Evolutionary conservation across 495 filamentous ascomycete genomes (phyloP).

Genomic region (Rhizodiscina lignyota): DNA sequence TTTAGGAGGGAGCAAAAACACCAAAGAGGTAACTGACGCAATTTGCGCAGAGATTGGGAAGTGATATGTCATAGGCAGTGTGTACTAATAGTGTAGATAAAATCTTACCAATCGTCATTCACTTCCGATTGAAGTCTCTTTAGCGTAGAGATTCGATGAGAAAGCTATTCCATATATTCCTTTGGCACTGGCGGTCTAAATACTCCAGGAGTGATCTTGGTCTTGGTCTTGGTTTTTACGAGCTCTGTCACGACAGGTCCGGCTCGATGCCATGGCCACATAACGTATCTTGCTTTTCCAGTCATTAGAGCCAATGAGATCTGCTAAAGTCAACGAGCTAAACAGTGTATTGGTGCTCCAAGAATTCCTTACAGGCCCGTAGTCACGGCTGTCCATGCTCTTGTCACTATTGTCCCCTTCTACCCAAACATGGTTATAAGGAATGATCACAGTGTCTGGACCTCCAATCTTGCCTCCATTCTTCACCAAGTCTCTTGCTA

Average conservation of each 20-base stretch:
- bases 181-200: too few relatives aligned
- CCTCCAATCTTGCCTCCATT: conserved; percentile 1
- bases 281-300: conserved; percentile 4
- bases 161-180: too few relatives aligned
- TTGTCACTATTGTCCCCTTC: conserved; percentile 23
- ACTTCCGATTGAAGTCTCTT: too few relatives aligned
- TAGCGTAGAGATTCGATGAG: too few relatives aligned
- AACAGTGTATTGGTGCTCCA: not conserved
- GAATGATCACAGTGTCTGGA: conserved; percentile 11
- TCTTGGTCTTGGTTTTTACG: not conserved
- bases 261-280: not conserved
- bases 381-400: conserved; percentile 18
- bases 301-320: conserved; percentile 7
- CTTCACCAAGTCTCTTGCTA: too few relatives aligned
- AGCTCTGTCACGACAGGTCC: conserved; percentile 1
- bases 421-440: conserved; percentile 23
- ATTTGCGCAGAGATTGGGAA: conserved; percentile 45
- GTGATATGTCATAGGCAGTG: conserved; percentile 17
- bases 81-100: too few relatives aligned
- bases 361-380: conserved; percentile 16
- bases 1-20: conserved; percentile 36
- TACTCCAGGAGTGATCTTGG: not conserved
- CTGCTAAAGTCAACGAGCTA: not conserved
- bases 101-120: not conserved
- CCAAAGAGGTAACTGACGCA: conserved; percentile 42